Base-by-base conservation (phyloP, 2,329 filamentous ascomycete genomes). In the Apiospora phragmitis region DNA sequence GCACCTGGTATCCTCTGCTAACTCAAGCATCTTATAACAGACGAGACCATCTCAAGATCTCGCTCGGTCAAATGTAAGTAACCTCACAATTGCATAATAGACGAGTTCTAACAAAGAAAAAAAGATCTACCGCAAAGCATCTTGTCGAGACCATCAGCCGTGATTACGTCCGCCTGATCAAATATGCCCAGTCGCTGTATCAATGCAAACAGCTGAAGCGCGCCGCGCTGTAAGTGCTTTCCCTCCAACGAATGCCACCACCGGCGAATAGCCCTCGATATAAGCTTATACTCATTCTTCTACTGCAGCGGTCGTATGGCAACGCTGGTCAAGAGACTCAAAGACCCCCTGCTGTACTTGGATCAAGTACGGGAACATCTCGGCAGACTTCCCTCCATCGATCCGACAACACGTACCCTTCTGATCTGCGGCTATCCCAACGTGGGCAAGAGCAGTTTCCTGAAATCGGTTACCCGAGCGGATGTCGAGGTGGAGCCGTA, bases 141-240 rank as follows among this genome's bases (percentile, higher is more conserved):
- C 86, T 98, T 74, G 97, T 99, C 70, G 96, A 99, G 88, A 97
- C 95, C 69, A 96, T 99, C 73, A 93, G 94, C 72, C 90, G 96
- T 80, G 96, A 99, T 82, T 99, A 99, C 80, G 94, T 99, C 73
- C 94, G 96, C 75, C 89, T 99, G 65, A 89, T 97, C 82, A 97
- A 97, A 88, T 98, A 99, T 85, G 95, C 94, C 70, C 95, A 97
- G 86, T 97, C 92, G 78, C 89, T 99, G 74, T 99, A 95, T 87
- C 96, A 99, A 86, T 98, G 95, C 89, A 99, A 99, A 86, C 95
- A 98, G 86, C 90, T 99, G 78, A 99, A 99, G 90, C 90, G 93
- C 74, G 96, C 97, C 68, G 97, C 93, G 11, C 90, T 99, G 51
- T 59, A 59, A 59, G 51, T 59, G 51, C 51, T 21, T n/a, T 18